Evolutionary conservation across 352 stramenopile genomes (phyloP), one percentile per base, ranked within the genome.

Genomic region (Pythium brassicae): DNA sequence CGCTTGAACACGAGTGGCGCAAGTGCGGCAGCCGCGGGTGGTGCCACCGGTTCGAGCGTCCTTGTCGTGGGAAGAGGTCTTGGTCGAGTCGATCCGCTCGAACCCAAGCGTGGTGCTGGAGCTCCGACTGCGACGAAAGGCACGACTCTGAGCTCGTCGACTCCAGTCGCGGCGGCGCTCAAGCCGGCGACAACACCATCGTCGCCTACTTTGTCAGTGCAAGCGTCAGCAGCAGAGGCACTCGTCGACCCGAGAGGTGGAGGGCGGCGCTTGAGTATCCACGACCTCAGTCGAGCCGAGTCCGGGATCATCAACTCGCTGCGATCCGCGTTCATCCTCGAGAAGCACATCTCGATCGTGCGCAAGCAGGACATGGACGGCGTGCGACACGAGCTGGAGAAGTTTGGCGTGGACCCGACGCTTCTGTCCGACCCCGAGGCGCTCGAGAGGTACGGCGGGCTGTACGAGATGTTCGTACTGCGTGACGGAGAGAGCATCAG

Each of bases 381-480:
- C 2, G 72, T 92, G 46, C 61, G 68, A 4, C 53, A 55, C 0
- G 80, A 92, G 51, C 55, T 92, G 7, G 23, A 50, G 14, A 90
- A 89, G 50, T 89, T 90, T 59, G 76, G 73, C 4, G 62, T 85
- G 17, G 61, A 74, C n/a, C 25, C 34, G 17, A 44, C 25, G 1
- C 19, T 1, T 3, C 46, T 69, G 19, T 53, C 61, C 0, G 66
- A 69, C 5, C 29, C 57, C 3, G 65, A 72, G 4, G 63, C 55
- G 14, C 40, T 43, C 7, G 63, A 77, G 2, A 78, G 79, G 32
- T 92, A 90, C 39, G 63, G 67, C 11, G 35, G 46, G 1, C 45
- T 92, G 26, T 92, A 86, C 40, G 80, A 87, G 35, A 64, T 83
- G 39, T 76, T 90, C 39, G 76, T 89, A 1, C 61, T 91, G 22